phyloP scores from a whole-genome alignment of 192 early-diverging fungal genomes.

The Entrophospora sp. region DNA sequence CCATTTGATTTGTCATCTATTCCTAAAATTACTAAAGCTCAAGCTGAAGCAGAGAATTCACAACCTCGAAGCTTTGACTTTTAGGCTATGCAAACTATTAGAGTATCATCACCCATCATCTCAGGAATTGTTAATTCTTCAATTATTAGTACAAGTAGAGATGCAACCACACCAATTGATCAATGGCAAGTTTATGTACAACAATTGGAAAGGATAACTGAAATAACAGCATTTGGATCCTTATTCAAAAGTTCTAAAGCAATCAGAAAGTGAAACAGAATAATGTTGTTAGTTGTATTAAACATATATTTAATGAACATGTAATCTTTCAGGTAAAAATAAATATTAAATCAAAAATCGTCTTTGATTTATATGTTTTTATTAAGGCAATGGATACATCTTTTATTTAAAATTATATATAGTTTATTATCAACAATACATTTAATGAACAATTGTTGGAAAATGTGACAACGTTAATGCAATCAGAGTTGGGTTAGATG shows the following conservation, averaged over 20 bases:
- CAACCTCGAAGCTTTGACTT: conserved; percentile 44
- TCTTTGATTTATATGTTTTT: no score
- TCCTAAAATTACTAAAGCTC: conserved; percentile 74
- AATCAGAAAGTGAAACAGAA: conserved; percentile 94
- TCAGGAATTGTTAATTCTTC: conserved; percentile 12
- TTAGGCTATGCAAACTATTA: conserved; percentile 24
- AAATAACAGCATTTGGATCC: conserved; percentile 74
- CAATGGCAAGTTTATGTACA: conserved; percentile 69
- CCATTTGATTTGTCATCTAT: conserved; percentile 72
- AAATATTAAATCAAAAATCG: no score
- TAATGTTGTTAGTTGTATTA: conserved; percentile 86
- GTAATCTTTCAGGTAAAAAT: conserved; percentile 82
- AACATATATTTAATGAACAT: conserved; percentile 86
- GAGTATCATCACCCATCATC: conserved; percentile 24
- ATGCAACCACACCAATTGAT: conserved; percentile 38
- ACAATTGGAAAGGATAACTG: conserved; percentile 70
- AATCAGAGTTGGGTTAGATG: conserved; percentile 55
- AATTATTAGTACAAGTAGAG: conserved; percentile 21
- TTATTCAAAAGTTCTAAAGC: conserved; percentile 80
- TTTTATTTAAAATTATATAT: not conserved
- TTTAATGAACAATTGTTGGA: conserved; percentile 88
- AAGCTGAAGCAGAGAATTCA: conserved; percentile 67
- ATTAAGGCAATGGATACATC: no score
- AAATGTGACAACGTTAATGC: conserved; percentile 81
- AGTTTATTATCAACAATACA: conserved; percentile 92